Evolutionary conservation across 352 stramenopile species (phyloP).

Genomic region (Phytophthora hybrid): DNA sequence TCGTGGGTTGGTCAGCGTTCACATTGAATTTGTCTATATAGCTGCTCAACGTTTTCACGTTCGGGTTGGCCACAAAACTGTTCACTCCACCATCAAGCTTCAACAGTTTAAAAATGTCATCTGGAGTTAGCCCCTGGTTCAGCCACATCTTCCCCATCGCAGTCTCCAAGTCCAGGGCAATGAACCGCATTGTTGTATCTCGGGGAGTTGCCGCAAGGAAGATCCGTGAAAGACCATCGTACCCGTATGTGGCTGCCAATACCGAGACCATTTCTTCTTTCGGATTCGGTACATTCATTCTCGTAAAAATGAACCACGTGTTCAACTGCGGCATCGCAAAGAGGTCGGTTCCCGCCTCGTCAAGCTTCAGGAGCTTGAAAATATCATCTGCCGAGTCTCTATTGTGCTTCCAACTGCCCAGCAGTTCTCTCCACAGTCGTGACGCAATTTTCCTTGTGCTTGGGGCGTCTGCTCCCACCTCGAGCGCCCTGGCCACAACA

Average conservation of each 20-base stretch:
- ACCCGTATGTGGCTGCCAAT: background rate
- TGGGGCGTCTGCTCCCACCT: background rate
- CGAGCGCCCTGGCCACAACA: constrained; percentile 2
- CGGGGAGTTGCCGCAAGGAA: background rate
- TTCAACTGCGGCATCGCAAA: constrained; percentile 4
- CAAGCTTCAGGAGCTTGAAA: constrained; percentile 5
- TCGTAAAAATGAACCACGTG: background rate
- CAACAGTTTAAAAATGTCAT: background rate
- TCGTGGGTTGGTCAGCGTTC: background rate
- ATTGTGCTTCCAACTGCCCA: background rate
- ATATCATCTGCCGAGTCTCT: background rate
- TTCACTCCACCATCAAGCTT: background rate
- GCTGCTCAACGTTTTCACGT: background rate
- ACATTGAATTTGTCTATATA: background rate
- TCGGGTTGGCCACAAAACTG: background rate
- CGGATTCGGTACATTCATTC: background rate
- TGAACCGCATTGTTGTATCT: background rate
- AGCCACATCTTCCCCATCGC: background rate
- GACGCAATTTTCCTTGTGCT: background rate
- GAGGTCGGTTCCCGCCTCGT: background rate
- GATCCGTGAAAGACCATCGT: background rate
- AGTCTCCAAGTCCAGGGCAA: background rate
- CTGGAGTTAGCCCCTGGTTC: background rate
- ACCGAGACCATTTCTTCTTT: background rate
- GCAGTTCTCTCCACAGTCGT: background rate